Base-by-base conservation (phyloP, 2,329 filamentous ascomycete species). In the Hirsutella minnesotensis region DNA sequence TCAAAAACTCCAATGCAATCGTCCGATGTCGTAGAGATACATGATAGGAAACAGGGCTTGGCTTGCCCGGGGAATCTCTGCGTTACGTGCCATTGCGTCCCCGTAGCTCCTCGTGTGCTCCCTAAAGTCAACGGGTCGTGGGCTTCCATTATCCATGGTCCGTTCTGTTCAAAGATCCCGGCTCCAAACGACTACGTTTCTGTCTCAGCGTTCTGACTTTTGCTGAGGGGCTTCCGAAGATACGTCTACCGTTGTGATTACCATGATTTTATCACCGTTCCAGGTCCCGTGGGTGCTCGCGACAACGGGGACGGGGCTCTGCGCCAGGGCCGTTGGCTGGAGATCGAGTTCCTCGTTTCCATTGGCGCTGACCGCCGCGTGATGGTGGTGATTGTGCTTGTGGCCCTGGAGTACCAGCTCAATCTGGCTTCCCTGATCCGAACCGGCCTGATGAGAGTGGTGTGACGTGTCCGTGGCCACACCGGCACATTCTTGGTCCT, bases 241-340 rank as follows among this genome's bases (percentile, higher is more conserved):
- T 5, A 59, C 44, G 19, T 57, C 53, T 33, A 59, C 56, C 38
- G 54, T 53, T 0, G 51, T 58, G 3, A 55, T 47, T 9, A 59
- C 56, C 39, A 46, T 52, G 22, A 57, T 59, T 4, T 51, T 50
- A 5, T 56, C 52, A 5, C 44, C 45, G 1, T 16, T 27, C 7
- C 7, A 27, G 7, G 24, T 19, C 20, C 22, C 22, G 12, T 39
- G 35, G 9, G 40, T 44, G n/a, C 38, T 45, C 5, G 19, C 48
- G 3, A 21, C 16, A 4, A 46, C 41, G 9, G 45, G 46, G 0
- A 47, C 41, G 12, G 24, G 7, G 24, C 24, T 27, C 7, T 40
- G 41, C 5, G 42, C 42, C 3, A 41, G 44, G 15, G 50, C 47
- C 5, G 45, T 38, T n/a, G 46, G 40, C 10, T 50, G 8, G 13